These are phyloP conservation scores for Trichoderma lentiforme DNA, from an alignment of 2,329 filamentous ascomycete genomes.

Conservation along the genomic window DNA sequence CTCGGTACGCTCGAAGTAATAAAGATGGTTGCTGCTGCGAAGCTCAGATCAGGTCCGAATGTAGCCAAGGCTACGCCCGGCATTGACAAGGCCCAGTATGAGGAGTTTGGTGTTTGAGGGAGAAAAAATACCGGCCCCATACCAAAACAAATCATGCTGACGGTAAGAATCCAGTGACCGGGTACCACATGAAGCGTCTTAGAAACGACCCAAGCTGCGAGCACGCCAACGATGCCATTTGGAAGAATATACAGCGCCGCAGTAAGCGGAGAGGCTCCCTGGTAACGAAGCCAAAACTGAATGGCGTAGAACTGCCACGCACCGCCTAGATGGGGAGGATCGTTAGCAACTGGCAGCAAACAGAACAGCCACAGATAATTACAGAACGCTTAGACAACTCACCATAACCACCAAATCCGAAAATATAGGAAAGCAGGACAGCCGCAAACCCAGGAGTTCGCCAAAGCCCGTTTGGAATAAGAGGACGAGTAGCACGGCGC, in stretches of 20 bases:
- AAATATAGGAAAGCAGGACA: neutral
- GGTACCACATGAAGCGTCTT: conserved; percentile 8
- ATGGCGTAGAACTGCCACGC: conserved; percentile 11
- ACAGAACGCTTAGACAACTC: neutral
- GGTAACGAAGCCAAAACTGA: conserved; percentile 8
- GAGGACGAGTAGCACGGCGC: neutral
- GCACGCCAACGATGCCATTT: neutral
- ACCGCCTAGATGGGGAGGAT: neutral
- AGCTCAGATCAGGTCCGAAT: conserved; percentile 1
- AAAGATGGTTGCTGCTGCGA: neutral
- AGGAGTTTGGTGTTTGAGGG: neutral
- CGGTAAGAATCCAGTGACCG: neutral
- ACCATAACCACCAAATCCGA: neutral
- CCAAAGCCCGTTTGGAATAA: neutral
- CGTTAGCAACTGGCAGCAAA: neutral
- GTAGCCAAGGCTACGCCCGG: neutral
- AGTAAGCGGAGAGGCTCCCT: neutral
- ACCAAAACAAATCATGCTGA: neutral
- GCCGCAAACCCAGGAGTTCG: neutral
- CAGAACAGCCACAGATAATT: neutral
- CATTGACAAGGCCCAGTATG: conserved; percentile 3
- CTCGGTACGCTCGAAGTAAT: conserved; percentile 1
- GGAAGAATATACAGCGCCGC: neutral
- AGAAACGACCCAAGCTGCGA: neutral
- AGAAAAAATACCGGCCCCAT: conserved; percentile 6